These are phyloP conservation scores for Meyerozyma guilliermondii DNA, from an alignment of 1,139 yeast genomes.

Conservation along the genomic window DNA sequence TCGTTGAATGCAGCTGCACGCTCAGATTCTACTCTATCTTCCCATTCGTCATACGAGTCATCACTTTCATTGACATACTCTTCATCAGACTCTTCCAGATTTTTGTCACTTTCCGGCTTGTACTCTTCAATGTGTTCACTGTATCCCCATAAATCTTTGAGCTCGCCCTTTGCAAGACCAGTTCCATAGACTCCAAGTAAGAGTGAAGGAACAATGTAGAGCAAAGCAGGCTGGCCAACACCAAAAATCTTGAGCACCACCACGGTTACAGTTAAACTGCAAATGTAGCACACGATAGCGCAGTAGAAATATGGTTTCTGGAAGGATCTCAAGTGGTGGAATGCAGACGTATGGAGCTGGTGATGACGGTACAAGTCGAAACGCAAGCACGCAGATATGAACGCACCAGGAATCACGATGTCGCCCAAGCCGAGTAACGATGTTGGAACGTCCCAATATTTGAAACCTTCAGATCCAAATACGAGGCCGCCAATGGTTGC, in stretches of 20 bases:
- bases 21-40: conserved; percentile 16
- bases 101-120: conserved; percentile 19
- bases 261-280: conserved; percentile 42
- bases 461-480: not conserved
- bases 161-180: conserved; percentile 36
- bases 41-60: conserved; percentile 18
- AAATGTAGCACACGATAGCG: conserved; percentile 39
- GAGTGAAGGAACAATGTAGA: conserved; percentile 56
- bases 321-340: conserved; percentile 36
- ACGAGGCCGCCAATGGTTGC: not conserved
- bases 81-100: conserved; percentile 9
- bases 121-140: conserved; percentile 16
- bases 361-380: conserved; percentile 44
- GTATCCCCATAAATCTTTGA: conserved; percentile 29
- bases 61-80: conserved; percentile 13
- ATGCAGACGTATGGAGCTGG: conserved; percentile 16
- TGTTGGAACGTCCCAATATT: conserved; percentile 8
- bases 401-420: conserved; percentile 52
- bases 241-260: conserved; percentile 31
- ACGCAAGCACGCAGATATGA: conserved; percentile 45
- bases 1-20: conserved; percentile 13
- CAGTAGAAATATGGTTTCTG: conserved; percentile 41
- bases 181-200: conserved; percentile 25
- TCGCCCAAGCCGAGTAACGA: conserved; percentile 55
- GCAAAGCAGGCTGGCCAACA: conserved; percentile 62